These are phyloP conservation scores for Beta corolliflora DNA, from an alignment of 179 eudicot genomes.

Conservation along the genomic window DNA sequence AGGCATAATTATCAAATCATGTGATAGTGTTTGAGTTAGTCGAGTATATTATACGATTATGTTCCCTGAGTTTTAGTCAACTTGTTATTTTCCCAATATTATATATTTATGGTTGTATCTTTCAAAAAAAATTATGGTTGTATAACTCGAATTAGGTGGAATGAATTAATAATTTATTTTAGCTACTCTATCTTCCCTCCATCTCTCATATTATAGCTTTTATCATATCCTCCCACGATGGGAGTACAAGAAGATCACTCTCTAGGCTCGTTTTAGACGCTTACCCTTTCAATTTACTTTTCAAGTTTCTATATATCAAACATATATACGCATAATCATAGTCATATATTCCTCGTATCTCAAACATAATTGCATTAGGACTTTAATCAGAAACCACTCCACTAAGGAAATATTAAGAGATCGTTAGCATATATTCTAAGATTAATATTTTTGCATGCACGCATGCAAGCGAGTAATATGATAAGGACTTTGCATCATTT, in stretches of 20 bases:
- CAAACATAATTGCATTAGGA: constrained; percentile 3
- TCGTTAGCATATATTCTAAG: constrained; percentile 18
- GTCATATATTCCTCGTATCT: constrained; percentile 8
- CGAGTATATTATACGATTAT: too few relatives aligned
- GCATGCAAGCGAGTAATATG: background rate
- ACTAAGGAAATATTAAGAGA: background rate
- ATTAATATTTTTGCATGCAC: background rate
- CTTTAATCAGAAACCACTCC: background rate
- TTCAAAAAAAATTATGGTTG: too few relatives aligned
- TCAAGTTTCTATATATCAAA: background rate
- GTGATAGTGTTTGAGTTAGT: too few relatives aligned
- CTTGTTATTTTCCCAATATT: too few relatives aligned
- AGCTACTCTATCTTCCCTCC: too few relatives aligned
- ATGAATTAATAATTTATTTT: too few relatives aligned
- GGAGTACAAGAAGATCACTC: background rate
- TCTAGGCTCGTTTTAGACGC: background rate
- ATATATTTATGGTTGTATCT: too few relatives aligned
- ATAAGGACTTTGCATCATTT: background rate
- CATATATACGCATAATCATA: background rate
- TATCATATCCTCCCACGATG: too few relatives aligned
- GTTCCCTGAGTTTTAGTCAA: too few relatives aligned
- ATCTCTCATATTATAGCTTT: too few relatives aligned
- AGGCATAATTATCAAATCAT: too few relatives aligned
- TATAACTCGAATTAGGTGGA: too few relatives aligned
- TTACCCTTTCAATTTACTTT: constrained; percentile 8